Conservation (phyloP, 352 stramenopile species). For the Phytophthora pinifolia region DNA sequence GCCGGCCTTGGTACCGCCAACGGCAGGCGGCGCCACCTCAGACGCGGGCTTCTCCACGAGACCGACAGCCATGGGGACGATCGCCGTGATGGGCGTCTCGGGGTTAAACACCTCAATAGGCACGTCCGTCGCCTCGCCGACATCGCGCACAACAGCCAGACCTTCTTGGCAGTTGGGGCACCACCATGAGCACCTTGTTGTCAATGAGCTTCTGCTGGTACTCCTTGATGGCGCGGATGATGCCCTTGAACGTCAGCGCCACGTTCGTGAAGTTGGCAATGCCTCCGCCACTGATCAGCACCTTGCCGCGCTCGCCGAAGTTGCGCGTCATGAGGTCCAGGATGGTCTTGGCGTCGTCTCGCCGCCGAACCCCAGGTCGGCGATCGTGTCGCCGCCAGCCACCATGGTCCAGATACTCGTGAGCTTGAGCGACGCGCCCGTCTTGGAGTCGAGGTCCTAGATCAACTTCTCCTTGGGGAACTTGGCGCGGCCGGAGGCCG, state of each 20-base stretch:
- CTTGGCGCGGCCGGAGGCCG: constrained; percentile 94
- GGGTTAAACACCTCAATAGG: constrained; percentile 95
- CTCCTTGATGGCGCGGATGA: constrained; percentile 94
- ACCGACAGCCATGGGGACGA: constrained; percentile 94
- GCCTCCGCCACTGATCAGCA: constrained; percentile 96
- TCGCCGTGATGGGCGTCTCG: constrained; percentile 95
- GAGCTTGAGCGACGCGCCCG: constrained; percentile 95
- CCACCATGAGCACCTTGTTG: constrained; percentile 93
- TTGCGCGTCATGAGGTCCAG: constrained; percentile 95
- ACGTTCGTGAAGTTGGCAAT: constrained; percentile 99
- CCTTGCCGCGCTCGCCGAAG: constrained; percentile 90
- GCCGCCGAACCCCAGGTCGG: constrained; percentile 91
- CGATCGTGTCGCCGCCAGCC: constrained; percentile 96
- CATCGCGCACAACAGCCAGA: constrained; percentile 91
- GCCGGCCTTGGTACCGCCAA: constrained; percentile 25
- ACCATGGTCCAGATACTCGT: constrained; percentile 99
- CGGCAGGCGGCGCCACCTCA: constrained; percentile 15
- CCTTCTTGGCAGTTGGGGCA: constrained; percentile 98
- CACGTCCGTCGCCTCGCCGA: constrained; percentile 88
- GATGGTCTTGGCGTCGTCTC: constrained; percentile 97
- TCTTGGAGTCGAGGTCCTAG: constrained; percentile 94
- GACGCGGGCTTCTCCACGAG: constrained; percentile 66
- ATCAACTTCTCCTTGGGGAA: constrained; percentile 97
- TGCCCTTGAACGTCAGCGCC: constrained; percentile 96
- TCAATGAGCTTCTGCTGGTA: constrained; percentile 92